A percentile compares a stretch with the other conserved stretches of the same genome.
These are phyloP conservation scores for Petunia hybrid DNA, from an alignment of 305 asterid species.

Conservation along the genomic window DNA sequence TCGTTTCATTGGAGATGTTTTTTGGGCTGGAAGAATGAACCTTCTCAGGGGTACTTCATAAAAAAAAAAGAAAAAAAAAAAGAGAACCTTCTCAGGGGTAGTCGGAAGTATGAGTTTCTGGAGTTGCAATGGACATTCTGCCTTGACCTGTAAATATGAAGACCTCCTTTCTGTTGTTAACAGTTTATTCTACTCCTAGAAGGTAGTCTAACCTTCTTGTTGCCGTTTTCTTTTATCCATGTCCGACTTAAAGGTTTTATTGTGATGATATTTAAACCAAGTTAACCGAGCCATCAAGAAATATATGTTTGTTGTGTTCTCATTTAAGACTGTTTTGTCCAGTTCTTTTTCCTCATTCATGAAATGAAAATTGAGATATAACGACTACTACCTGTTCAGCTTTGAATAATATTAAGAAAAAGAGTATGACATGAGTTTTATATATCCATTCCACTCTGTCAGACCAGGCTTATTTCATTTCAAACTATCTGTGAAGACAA, in stretches of 20 bases:
- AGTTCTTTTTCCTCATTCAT: neutral
- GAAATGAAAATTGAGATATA: slow-evolving; percentile 10
- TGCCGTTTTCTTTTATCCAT: neutral
- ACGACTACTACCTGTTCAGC: neutral
- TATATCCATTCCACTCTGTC: neutral
- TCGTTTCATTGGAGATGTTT: no score
- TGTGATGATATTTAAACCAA: no score
- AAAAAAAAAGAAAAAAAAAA: no score
- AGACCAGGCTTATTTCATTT: neutral
- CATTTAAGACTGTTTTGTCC: neutral
- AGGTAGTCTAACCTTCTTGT: slow-evolving; percentile 12
- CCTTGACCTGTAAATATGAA: neutral
- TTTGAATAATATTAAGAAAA: no score
- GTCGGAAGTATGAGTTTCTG: neutral
- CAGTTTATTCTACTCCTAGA: slow-evolving; percentile 14
- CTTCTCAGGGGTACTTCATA: no score
- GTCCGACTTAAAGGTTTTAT: no score
- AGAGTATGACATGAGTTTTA: neutral
- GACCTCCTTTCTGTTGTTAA: neutral
- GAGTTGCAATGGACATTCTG: neutral
- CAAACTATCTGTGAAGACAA: neutral
- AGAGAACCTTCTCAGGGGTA: neutral
- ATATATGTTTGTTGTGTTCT: neutral
- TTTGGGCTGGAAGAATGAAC: no score
- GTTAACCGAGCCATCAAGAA: no score